Evolutionary conservation across 2,329 filamentous ascomycete genomes (phyloP).

Genomic region (Aspergillus sp.): DNA sequence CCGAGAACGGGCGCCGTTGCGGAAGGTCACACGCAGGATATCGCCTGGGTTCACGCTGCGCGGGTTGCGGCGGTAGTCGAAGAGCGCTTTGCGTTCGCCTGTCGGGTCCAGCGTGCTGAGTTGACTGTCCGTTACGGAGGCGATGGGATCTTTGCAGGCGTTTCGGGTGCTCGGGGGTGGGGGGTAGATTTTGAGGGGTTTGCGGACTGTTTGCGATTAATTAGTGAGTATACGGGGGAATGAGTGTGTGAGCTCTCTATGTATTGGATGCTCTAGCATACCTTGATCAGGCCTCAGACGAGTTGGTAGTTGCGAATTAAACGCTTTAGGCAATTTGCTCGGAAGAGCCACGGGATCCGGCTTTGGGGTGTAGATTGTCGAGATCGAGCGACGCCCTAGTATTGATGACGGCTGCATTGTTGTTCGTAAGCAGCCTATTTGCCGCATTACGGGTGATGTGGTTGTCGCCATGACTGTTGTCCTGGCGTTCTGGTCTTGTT

Average conservation of each 20-base stretch:
- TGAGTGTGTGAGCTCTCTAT: too few species aligned
- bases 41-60: conserved; percentile 80
- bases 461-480: conserved; percentile 46
- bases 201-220: conserved; percentile 25
- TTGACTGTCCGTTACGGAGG: conserved; percentile 58
- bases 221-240: too few species aligned
- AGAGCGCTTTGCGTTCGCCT: conserved; percentile 71
- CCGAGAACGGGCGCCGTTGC: conserved; percentile 77
- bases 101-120: conserved; percentile 72
- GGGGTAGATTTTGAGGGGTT: conserved; percentile 49
- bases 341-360: conserved; percentile 35
- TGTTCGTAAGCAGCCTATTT: conserved; percentile 62
- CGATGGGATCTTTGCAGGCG: conserved; percentile 54
- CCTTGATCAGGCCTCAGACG: conserved; percentile 31
- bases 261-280: conserved; percentile 12
- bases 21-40: conserved; percentile 80
- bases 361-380: conserved; percentile 40
- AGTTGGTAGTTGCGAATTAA: conserved; percentile 35
- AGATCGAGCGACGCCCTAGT: conserved; percentile 44
- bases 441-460: conserved; percentile 51
- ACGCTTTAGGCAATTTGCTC: conserved; percentile 33
- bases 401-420: conserved; percentile 47
- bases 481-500: conserved; percentile 28
- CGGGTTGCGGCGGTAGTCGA: conserved; percentile 61
- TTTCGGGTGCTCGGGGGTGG: conserved; percentile 27